phyloP scores from a whole-genome alignment of 1,284 basidiomycete species.

The Athelia sp. region DNA sequence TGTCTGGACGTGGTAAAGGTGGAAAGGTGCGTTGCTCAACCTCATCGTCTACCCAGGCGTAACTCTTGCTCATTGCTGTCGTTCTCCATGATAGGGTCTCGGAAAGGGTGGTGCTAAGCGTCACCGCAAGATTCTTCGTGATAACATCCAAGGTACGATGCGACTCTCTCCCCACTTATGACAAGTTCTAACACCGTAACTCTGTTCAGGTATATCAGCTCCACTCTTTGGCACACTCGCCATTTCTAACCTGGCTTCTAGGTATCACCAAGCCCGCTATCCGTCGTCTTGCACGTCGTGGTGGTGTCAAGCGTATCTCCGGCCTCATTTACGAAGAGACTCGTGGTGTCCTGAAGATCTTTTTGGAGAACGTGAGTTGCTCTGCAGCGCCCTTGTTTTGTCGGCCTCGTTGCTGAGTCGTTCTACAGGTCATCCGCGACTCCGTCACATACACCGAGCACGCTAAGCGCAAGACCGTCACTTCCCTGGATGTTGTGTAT shows the following conservation, averaged over 20 bases:
- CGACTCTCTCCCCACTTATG: too few species aligned
- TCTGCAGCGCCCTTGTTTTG: slow-evolving; percentile 31
- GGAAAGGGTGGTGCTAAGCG: slow-evolving; percentile 60
- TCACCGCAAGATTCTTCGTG: slow-evolving; percentile 60
- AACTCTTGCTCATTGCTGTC: slow-evolving; percentile 14
- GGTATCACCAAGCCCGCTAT: slow-evolving; percentile 34
- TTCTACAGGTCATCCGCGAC: slow-evolving; percentile 60
- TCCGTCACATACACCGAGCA: slow-evolving; percentile 88
- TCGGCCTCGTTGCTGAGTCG: not conserved
- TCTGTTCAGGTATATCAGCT: too few species aligned
- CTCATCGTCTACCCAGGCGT: too few species aligned
- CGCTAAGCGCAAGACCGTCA: slow-evolving; percentile 87
- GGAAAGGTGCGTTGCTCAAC: slow-evolving; percentile 25
- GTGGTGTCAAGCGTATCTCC: slow-evolving; percentile 73
- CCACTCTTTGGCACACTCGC: not conserved
- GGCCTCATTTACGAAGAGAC: slow-evolving; percentile 73
- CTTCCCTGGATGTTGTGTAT: slow-evolving; percentile 78
- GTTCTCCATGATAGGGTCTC: slow-evolving; percentile 27
- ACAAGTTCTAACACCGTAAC: too few species aligned
- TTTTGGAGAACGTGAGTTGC: slow-evolving; percentile 40
- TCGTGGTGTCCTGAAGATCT: slow-evolving; percentile 70
- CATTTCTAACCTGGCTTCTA: not conserved
- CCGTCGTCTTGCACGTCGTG: slow-evolving; percentile 70
- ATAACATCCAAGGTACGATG: slow-evolving; percentile 58
- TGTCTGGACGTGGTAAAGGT: slow-evolving; percentile 42